Percentiles rank a stretch among this genome's conserved stretches.
phyloP scores from a whole-genome alignment of 257 asterid genomes.

The Fraxinus cuspidata region DNA sequence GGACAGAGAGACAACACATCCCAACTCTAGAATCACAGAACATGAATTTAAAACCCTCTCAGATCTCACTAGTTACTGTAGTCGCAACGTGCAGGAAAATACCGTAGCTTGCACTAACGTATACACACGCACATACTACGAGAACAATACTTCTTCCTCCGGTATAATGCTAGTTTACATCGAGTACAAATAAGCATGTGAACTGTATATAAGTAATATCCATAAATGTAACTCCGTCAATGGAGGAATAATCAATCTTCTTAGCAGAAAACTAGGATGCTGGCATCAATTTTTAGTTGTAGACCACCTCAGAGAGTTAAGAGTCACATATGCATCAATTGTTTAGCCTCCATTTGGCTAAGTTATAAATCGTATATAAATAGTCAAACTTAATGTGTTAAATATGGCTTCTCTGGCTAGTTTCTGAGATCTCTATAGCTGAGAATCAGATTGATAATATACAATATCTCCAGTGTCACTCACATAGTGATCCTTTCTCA shows the following conservation, averaged over 20 bases:
- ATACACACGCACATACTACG: not conserved
- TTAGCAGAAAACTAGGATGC: not conserved
- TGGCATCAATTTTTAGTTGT: not conserved
- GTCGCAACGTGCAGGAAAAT: not conserved
- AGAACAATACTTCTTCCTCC: not conserved
- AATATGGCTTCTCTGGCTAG: not conserved
- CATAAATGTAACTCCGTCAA: not conserved
- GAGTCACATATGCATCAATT: not conserved
- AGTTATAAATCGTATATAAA: no score
- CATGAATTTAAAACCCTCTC: not conserved
- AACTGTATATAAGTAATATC: not conserved
- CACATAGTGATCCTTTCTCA: conserved; percentile 48
- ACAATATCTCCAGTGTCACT: conserved; percentile 50
- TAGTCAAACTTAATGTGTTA: no score
- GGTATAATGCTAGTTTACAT: not conserved
- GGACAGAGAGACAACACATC: no score
- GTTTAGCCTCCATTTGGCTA: not conserved
- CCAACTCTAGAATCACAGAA: not conserved
- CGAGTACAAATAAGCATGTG: not conserved
- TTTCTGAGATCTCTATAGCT: conserved; percentile 31
- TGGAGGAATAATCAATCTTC: not conserved
- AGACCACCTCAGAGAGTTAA: not conserved
- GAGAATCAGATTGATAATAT: conserved; percentile 45
- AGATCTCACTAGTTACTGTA: not conserved
- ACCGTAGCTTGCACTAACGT: not conserved